These are phyloP conservation scores for Kregervanrija pseudodelftensis DNA, from an alignment of 805 yeast genomes.

Conservation along the genomic window DNA sequence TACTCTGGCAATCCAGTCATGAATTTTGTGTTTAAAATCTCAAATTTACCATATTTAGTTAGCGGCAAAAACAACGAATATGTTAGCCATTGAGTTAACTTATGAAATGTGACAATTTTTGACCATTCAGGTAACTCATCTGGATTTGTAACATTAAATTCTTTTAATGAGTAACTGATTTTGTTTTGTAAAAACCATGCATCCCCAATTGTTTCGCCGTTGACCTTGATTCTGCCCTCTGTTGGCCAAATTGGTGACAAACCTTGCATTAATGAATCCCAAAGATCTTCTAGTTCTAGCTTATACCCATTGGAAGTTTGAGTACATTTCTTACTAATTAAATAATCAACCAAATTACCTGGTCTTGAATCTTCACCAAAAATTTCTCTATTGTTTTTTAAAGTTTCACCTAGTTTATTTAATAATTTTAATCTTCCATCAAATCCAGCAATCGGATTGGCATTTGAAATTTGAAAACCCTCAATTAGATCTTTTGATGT, in stretches of 20 bases:
- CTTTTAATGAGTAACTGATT: slow-evolving; percentile 11
- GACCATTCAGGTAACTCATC: slow-evolving; percentile 28
- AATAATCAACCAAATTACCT: slow-evolving; percentile 48
- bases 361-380: slow-evolving; percentile 33
- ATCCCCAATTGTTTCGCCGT: slow-evolving; percentile 52
- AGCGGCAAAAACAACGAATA: slow-evolving; percentile 53
- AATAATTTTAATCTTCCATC: slow-evolving; percentile 46
- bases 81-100: slow-evolving; percentile 61
- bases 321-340: slow-evolving; percentile 19
- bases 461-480: slow-evolving; percentile 42
- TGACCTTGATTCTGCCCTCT: slow-evolving; percentile 42
- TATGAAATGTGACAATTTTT: slow-evolving; percentile 53
- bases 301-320: slow-evolving; percentile 13
- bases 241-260: slow-evolving; percentile 56
- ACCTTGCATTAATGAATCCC: slow-evolving; percentile 52
- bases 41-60: slow-evolving; percentile 36
- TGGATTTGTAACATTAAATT: slow-evolving; percentile 6
- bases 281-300: slow-evolving; percentile 41
- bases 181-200: slow-evolving; percentile 46
- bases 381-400: slow-evolving; percentile 31
- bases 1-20: slow-evolving; percentile 57
- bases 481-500: slow-evolving; percentile 28
- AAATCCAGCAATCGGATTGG: slow-evolving; percentile 46
- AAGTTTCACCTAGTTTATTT: slow-evolving; percentile 40
- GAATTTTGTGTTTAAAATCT: slow-evolving; percentile 29